These are phyloP conservation scores for Salix udensis DNA, from an alignment of 345 rosid species.

Conservation along the genomic window DNA sequence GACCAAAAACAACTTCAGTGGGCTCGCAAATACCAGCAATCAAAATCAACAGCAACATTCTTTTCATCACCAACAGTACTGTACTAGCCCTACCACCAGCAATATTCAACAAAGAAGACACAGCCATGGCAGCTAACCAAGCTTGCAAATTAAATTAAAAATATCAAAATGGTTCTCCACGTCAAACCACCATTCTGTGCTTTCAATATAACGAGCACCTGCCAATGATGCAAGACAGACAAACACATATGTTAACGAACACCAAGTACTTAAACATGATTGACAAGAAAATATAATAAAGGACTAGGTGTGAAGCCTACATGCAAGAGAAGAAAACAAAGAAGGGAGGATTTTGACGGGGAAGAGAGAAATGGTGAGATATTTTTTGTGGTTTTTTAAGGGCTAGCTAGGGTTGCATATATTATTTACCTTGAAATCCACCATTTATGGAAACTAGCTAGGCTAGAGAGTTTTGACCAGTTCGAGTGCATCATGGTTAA, in stretches of 20 bases:
- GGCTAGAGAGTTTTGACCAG: too few relatives aligned
- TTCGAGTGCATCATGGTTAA: background rate
- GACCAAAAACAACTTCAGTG: conserved; percentile 27
- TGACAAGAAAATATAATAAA: background rate
- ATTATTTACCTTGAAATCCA: conserved; percentile 13
- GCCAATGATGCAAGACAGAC: background rate
- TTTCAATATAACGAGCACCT: background rate
- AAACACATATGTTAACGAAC: background rate
- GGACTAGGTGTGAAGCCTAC: background rate
- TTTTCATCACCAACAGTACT: conserved; percentile 6
- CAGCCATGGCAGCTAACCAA: background rate
- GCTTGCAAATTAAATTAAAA: background rate
- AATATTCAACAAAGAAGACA: background rate
- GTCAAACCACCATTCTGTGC: background rate
- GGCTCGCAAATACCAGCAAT: conserved; percentile 36
- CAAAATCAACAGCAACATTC: conserved; percentile 27
- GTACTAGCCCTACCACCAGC: background rate
- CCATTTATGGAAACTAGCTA: background rate
- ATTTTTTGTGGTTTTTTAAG: background rate
- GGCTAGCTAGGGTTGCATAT: background rate
- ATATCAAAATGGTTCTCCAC: background rate
- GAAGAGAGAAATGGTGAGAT: background rate
- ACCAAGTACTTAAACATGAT: background rate
- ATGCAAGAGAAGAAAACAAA: background rate
- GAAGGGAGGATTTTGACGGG: background rate